These are phyloP conservation scores for Melampsora larici-populina DNA, from an alignment of 1,284 basidiomycete species.

Conservation along the genomic window DNA sequence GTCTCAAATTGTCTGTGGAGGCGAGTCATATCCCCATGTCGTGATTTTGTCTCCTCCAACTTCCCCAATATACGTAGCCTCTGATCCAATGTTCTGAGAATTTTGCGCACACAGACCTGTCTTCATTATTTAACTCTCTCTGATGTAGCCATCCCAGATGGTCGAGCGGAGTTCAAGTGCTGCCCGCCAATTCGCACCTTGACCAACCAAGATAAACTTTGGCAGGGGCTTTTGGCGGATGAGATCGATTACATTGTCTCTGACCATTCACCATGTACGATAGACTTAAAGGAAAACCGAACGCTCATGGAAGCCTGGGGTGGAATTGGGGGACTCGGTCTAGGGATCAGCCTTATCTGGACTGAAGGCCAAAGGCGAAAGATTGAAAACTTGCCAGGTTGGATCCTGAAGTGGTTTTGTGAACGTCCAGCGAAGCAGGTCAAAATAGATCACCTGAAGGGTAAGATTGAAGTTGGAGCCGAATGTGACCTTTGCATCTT, in stretches of 20 bases:
- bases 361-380: conserved; percentile 63
- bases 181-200: conserved; percentile 83
- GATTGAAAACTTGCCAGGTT: conserved; percentile 59
- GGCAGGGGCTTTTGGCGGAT: conserved; percentile 74
- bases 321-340: conserved; percentile 79
- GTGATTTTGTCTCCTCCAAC: conserved; percentile 59
- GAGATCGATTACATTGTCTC: conserved; percentile 85
- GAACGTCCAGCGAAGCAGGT: conserved; percentile 71
- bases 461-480: conserved; percentile 66
- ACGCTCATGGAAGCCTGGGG: conserved; percentile 88
- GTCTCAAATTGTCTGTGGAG: conserved; percentile 65
- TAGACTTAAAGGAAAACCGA: conserved; percentile 72
- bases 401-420: conserved; percentile 72
- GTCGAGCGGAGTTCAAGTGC: conserved; percentile 80
- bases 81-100: neutral
- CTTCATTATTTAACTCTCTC: conserved; percentile 55
- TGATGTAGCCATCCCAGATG: conserved; percentile 60
- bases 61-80: neutral
- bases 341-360: conserved; percentile 80
- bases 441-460: conserved; percentile 67
- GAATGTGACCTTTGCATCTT: conserved; percentile 84
- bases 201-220: conserved; percentile 68
- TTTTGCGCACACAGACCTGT: conserved; percentile 51
- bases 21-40: conserved; percentile 96
- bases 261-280: conserved; percentile 85